Percentiles rank a stretch among this genome's conserved stretches.
Evolutionary conservation across 2,329 filamentous ascomycete genomes (phyloP).

Genomic region (Cladosporium sp.): DNA sequence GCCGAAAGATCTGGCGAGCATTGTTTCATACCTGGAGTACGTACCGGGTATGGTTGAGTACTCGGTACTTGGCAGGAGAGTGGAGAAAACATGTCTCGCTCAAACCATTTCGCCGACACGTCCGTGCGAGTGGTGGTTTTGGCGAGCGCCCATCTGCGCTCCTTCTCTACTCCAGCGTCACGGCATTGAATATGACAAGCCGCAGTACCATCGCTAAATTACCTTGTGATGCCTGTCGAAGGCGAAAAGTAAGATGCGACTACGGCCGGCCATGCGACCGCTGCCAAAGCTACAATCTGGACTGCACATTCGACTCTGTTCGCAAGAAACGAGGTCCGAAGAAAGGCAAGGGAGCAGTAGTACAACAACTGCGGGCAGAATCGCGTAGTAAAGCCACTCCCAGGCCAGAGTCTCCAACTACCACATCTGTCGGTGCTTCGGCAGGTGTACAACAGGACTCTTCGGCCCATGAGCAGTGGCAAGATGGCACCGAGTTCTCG

Average conservation of each 20-base stretch:
- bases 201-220: slow-evolving; percentile 7
- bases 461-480: background rate
- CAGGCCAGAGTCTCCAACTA: background rate
- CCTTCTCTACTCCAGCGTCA: background rate
- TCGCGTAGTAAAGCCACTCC: background rate
- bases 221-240: slow-evolving; percentile 24
- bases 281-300: slow-evolving; percentile 21
- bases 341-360: slow-evolving; percentile 24
- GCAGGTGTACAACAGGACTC: background rate
- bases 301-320: slow-evolving; percentile 23
- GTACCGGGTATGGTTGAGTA: background rate
- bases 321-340: slow-evolving; percentile 25
- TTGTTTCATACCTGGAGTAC: background rate
- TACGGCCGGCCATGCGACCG: slow-evolving; percentile 26
- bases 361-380: slow-evolving; percentile 23
- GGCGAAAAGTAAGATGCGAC: slow-evolving; percentile 26
- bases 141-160: background rate
- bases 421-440: background rate
- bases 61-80: background rate
- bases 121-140: background rate
- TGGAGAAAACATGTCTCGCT: slow-evolving; percentile 11
- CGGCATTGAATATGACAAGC: background rate
- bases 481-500: background rate
- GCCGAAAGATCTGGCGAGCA: slow-evolving; percentile 1
- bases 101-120: slow-evolving; percentile 1